A percentile compares a stretch with the other conserved stretches of the same genome.
These are phyloP conservation scores for Hygrophila difformis DNA, from an alignment of 257 asterid species.

Conservation along the genomic window DNA sequence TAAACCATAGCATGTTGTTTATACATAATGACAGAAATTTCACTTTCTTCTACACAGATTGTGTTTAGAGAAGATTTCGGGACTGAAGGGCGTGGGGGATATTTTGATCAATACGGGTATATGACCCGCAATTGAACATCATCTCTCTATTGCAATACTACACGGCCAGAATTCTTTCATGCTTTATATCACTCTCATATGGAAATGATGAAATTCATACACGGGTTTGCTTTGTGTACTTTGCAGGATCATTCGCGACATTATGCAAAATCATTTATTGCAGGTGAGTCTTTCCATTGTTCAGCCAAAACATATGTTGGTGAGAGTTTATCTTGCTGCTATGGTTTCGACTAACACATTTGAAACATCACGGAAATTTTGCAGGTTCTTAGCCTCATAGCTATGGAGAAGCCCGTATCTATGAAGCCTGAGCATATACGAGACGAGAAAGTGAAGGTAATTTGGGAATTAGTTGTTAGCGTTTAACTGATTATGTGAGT, in stretches of 20 bases:
- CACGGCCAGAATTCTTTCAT: not conserved
- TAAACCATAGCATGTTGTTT: constrained; percentile 2
- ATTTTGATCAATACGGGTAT: constrained; percentile 96
- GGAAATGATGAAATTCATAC: not conserved
- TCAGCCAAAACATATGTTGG: no score
- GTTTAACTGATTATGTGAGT: no score
- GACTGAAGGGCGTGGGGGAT: constrained; percentile 99
- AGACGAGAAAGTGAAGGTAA: constrained; percentile 82
- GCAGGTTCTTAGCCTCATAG: constrained; percentile 78
- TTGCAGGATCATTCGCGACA: constrained; percentile 74
- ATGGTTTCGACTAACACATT: no score
- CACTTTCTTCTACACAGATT: constrained; percentile 40
- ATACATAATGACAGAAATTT: constrained; percentile 3
- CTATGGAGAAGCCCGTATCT: constrained; percentile 82
- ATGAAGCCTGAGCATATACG: constrained; percentile 65
- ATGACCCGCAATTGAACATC: not conserved
- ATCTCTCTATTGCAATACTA: not conserved
- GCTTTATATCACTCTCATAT: constrained; percentile 9
- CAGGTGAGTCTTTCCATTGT: constrained; percentile 65
- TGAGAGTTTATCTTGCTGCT: no score
- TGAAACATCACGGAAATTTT: constrained; percentile 3
- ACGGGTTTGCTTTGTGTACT: constrained; percentile 4
- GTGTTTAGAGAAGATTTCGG: constrained; percentile 99
- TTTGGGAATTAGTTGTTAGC: no score
- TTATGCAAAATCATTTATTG: constrained; percentile 69